Evolutionary conservation across 305 asterid genomes (phyloP).

Genomic region (Stenogyne calaminthoides): DNA sequence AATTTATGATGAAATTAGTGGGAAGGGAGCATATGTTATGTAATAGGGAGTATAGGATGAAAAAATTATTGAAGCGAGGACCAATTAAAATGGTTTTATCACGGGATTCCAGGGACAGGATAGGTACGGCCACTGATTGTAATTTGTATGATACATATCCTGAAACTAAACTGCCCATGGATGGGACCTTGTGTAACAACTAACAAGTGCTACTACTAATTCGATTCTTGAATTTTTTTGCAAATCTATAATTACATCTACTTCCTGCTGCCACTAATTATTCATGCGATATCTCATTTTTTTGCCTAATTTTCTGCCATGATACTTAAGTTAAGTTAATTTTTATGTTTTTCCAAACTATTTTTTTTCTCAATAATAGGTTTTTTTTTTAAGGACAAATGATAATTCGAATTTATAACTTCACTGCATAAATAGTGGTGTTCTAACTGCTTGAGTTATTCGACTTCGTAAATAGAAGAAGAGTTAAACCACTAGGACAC

Average conservation of each 20-base stretch:
- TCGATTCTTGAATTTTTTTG: slow-evolving; percentile 27
- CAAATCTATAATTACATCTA: background rate
- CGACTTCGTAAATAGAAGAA: no score
- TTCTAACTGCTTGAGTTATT: no score
- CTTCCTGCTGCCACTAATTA: background rate
- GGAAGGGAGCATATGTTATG: no score
- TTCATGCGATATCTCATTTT: background rate
- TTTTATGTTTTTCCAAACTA: background rate
- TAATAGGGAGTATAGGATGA: no score
- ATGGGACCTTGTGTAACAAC: background rate
- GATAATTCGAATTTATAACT: no score
- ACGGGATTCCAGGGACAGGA: slow-evolving; percentile 45
- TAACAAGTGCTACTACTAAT: slow-evolving; percentile 8
- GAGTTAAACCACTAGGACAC: no score
- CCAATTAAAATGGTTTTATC: slow-evolving; percentile 35
- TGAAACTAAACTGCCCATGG: slow-evolving; percentile 20
- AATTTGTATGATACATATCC: slow-evolving; percentile 26
- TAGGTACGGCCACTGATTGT: slow-evolving; percentile 41
- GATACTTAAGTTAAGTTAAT: background rate
- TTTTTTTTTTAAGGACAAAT: no score
- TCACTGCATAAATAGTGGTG: no score
- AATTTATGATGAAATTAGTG: background rate
- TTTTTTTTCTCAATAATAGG: no score
- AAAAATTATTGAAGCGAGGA: slow-evolving; percentile 34
- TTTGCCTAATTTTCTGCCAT: background rate